phyloP scores from a whole-genome alignment of 148 eudicot genomes.

The Pharnaceum exiguum region DNA sequence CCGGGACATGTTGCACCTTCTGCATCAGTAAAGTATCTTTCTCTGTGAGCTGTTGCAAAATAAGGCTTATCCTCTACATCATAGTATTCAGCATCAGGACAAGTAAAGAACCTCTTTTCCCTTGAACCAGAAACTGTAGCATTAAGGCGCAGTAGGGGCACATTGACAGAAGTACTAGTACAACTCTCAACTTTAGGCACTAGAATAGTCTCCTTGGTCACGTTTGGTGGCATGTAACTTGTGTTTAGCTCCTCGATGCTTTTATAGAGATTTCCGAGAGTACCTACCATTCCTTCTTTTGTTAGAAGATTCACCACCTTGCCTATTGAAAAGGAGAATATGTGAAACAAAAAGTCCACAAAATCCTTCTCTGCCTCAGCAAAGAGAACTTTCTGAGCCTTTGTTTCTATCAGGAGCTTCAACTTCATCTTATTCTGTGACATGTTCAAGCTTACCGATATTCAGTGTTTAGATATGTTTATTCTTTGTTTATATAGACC shows the following conservation, averaged over 20 bases:
- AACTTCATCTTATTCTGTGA: slow-evolving; percentile 2
- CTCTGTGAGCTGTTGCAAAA: no score
- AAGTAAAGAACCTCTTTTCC: neutral
- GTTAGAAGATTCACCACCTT: slow-evolving; percentile 1
- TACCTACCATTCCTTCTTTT: slow-evolving; percentile 3
- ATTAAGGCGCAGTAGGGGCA: slow-evolving; percentile 6
- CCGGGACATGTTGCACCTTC: neutral
- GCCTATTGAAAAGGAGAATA: slow-evolving; percentile 10
- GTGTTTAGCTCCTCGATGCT: slow-evolving; percentile 12
- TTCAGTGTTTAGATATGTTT: no score
- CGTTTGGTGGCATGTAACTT: slow-evolving; percentile 1
- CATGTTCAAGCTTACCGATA: no score
- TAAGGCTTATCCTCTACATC: no score
- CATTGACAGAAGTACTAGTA: neutral
- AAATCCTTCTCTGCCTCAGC: slow-evolving; percentile 30
- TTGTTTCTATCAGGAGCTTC: slow-evolving; percentile 22
- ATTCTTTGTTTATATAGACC: no score
- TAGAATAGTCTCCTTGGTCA: neutral
- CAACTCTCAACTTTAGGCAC: neutral
- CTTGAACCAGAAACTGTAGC: neutral
- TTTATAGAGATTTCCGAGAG: slow-evolving; percentile 8
- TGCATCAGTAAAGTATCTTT: neutral
- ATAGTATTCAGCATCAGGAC: neutral
- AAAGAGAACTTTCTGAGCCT: slow-evolving; percentile 11
- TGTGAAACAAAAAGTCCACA: slow-evolving; percentile 19